These are phyloP conservation scores for Immersiporthe knoxdaviesiana DNA, from an alignment of 2,329 filamentous ascomycete species.

Conservation along the genomic window DNA sequence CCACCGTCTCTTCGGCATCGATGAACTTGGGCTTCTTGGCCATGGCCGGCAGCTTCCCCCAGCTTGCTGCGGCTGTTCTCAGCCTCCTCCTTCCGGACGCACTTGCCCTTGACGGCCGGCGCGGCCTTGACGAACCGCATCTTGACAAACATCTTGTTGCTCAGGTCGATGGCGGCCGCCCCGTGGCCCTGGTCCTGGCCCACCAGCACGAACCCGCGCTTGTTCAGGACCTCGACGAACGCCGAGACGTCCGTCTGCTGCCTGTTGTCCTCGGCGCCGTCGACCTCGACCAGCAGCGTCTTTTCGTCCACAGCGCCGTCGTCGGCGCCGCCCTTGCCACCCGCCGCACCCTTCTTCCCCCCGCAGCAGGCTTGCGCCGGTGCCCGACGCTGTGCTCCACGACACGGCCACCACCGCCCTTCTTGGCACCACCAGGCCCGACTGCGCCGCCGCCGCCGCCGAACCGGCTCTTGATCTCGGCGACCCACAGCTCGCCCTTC, in stretches of 20 bases:
- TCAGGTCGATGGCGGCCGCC: constrained; percentile 70
- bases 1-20: constrained; percentile 62
- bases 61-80: constrained; percentile 51
- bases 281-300: constrained; percentile 70
- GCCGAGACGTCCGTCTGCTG: constrained; percentile 83
- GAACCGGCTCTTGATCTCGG: constrained; percentile 91
- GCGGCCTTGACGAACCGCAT: constrained; percentile 93
- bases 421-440: constrained; percentile 46
- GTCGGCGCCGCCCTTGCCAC: constrained; percentile 47
- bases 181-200: constrained; percentile 66
- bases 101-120: constrained; percentile 75
- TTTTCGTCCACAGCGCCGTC: constrained; percentile 54
- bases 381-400: constrained; percentile 74
- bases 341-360: constrained; percentile 53
- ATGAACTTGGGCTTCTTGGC: constrained; percentile 58
- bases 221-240: constrained; percentile 81
- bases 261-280: constrained; percentile 64
- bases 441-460: constrained; percentile 50
- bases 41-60: constrained; percentile 34
- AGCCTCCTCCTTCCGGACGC: constrained; percentile 65
- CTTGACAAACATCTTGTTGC: constrained; percentile 98
- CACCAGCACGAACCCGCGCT: constrained; percentile 83
- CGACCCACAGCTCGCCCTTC: constrained; percentile 96
- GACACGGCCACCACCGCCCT: constrained; percentile 43
- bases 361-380: constrained; percentile 50